Evolutionary conservation across 192 early-diverging fungal genomes (phyloP).

Genomic region (Thoreauomyces humboldtii): DNA sequence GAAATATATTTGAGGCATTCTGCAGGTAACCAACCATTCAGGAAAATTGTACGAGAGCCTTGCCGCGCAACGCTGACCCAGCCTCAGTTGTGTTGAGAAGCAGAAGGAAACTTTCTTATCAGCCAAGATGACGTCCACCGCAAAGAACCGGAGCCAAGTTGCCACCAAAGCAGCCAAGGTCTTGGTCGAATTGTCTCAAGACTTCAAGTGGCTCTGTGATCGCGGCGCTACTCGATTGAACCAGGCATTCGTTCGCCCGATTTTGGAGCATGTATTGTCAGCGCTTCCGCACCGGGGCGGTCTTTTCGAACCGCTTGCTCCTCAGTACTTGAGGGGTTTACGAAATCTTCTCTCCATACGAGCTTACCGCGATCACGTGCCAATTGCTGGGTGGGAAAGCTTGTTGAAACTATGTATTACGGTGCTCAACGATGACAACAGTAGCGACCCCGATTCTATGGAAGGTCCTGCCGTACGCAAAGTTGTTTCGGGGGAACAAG

Average conservation of each 20-base stretch:
- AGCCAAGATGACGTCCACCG: neutral
- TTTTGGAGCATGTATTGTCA: conserved; percentile 22
- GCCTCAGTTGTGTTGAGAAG: conserved; percentile 18
- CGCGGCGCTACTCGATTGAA: neutral
- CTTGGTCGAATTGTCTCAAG: neutral
- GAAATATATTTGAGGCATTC: conserved; percentile 10
- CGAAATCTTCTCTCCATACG: conserved; percentile 4
- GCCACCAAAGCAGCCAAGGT: neutral
- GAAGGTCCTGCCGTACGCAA: no score
- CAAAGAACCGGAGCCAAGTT: neutral
- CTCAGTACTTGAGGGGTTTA: conserved; percentile 7
- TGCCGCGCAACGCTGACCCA: neutral
- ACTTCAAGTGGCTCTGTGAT: conserved; percentile 20
- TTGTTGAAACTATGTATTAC: conserved; percentile 10
- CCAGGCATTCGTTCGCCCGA: neutral
- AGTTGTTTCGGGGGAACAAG: neutral
- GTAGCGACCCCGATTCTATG: neutral
- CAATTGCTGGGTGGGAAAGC: conserved; percentile 3
- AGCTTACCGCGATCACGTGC: conserved; percentile 18
- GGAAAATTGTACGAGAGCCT: no score
- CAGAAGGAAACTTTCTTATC: no score
- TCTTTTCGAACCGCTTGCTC: conserved; percentile 21
- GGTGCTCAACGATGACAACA: neutral
- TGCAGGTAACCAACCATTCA: no score
- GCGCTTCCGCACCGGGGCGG: conserved; percentile 18